Conservation (phyloP, 768 basidiomycete species). For the Leccinum boreale region DNA sequence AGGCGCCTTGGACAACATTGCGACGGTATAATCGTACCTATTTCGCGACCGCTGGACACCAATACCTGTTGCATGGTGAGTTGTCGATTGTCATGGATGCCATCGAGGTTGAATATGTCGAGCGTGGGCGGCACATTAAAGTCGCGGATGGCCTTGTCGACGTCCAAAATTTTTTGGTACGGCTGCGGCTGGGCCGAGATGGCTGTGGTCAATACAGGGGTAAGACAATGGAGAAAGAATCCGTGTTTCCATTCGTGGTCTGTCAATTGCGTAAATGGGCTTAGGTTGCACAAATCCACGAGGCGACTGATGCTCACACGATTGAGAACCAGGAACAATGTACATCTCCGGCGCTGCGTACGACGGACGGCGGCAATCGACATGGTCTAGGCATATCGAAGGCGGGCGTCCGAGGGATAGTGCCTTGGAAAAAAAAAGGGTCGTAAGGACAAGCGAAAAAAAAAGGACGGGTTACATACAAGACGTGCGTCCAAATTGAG, state of each 20-base stretch:
- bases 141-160: conserved; percentile 55
- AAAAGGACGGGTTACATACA: conserved; percentile 42
- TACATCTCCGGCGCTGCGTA: conserved; percentile 30
- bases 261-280: conserved; percentile 26
- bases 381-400: conserved; percentile 60
- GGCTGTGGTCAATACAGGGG: conserved; percentile 58
- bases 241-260: conserved; percentile 72
- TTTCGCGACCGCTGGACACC: conserved; percentile 58
- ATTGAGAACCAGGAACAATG: conserved; percentile 26
- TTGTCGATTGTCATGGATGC: conserved; percentile 43
- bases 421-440: conserved; percentile 38
- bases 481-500: conserved; percentile 65
- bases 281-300: background rate
- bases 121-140: conserved; percentile 52
- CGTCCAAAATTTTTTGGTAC: conserved; percentile 48
- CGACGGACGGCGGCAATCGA: conserved; percentile 52
- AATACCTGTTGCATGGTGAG: conserved; percentile 64
- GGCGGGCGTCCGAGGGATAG: conserved; percentile 71
- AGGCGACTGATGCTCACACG: conserved; percentile 25
- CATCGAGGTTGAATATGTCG: conserved; percentile 38
- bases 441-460: conserved; percentile 13
- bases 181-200: conserved; percentile 49
- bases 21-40: conserved; percentile 41
- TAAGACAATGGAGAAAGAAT: conserved; percentile 61
- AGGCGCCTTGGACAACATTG: conserved; percentile 1